phyloP scores from a whole-genome alignment of 2,329 filamentous ascomycete species.

The Apiospora aurea region DNA sequence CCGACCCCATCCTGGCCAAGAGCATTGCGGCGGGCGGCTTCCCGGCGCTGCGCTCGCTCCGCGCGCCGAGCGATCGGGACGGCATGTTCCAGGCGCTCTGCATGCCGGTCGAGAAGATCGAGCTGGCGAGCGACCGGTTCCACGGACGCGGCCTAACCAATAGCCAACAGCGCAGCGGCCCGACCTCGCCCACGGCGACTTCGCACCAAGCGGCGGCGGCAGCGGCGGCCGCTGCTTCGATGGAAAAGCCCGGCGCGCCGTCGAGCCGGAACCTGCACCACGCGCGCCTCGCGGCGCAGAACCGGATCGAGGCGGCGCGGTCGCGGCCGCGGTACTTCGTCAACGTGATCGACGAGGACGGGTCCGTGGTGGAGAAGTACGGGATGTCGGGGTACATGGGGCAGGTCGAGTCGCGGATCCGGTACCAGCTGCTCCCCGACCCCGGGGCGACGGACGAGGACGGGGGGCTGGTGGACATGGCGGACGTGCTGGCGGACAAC shows the following conservation, averaged over 20 bases:
- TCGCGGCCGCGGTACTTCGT: slow-evolving; percentile 63
- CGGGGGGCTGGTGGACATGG: slow-evolving; percentile 61
- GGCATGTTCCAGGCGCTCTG: slow-evolving; percentile 75
- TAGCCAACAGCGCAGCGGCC: slow-evolving; percentile 32
- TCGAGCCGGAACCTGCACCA: slow-evolving; percentile 46
- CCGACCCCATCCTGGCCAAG: slow-evolving; percentile 68
- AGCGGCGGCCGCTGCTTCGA: slow-evolving; percentile 31
- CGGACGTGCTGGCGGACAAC: slow-evolving; percentile 56
- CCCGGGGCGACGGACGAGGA: slow-evolving; percentile 61
- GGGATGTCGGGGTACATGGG: slow-evolving; percentile 69
- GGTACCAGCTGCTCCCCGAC: slow-evolving; percentile 67
- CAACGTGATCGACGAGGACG: slow-evolving; percentile 60
- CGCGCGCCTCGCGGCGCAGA: slow-evolving; percentile 70
- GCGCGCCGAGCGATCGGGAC: slow-evolving; percentile 73
- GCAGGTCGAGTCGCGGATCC: slow-evolving; percentile 62
- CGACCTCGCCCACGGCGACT: slow-evolving; percentile 41
- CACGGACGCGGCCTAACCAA: slow-evolving; percentile 44
- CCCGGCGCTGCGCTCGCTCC: slow-evolving; percentile 64
- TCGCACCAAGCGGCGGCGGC: slow-evolving; percentile 42
- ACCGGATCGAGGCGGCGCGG: slow-evolving; percentile 66
- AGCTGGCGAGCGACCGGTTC: slow-evolving; percentile 59
- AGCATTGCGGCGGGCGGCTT: slow-evolving; percentile 70
- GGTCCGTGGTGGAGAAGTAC: slow-evolving; percentile 58
- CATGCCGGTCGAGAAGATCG: slow-evolving; percentile 63
- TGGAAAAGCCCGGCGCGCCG: not conserved